Base-by-base conservation (phyloP, 1,284 basidiomycete genomes). In the Afroboletus lepidellus region DNA sequence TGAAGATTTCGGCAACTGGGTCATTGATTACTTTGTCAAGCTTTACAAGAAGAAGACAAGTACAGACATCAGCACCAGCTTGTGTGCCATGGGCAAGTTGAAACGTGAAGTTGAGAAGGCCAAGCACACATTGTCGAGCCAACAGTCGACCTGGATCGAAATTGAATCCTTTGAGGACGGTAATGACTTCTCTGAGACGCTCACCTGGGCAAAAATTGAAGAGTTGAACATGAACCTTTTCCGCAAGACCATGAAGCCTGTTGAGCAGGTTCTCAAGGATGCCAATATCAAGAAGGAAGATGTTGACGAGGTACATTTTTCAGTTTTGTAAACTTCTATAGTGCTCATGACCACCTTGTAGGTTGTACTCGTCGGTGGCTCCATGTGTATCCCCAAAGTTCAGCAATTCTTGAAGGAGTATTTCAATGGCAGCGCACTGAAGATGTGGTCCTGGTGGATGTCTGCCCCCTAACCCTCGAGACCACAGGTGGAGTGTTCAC, bases 81-180 rank as follows among this genome's bases (percentile, higher is more conserved):
- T 91, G 66, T 84, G 92, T 56, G 94, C 95, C 48, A 82, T 98
- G 73, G 92, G 95, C 66, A 98, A 98, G 78, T 87, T 98, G 69
- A 97, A 96, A 83, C 87, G 94, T 46, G 96, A 98, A 72, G 95
- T 98, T 61, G 96, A 99, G 78, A 96, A 96, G 78, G 96, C 96
- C 64, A 99, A 99, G 85, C 83, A 96, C 27, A 97, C 94, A n/a
- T 81, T 99, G 51, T 98, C 91, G 48, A 92, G 85, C 61, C 90
- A 90, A 70, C 88, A 92, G 62, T 88, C 86, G 72, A 91, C 90
- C 57, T 83, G 86, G 53, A 84, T 94, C 63, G 92, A 94, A 74
- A 93, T 94, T 62, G 90, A 94, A 75, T 88, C 85, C 53, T 98
- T 99, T 76, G 96, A 96, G 74, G 85, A 81, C 64, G 96, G 96